Base-by-base conservation (phyloP, 169 alveolate species). In the Babesia ovata region DNA sequence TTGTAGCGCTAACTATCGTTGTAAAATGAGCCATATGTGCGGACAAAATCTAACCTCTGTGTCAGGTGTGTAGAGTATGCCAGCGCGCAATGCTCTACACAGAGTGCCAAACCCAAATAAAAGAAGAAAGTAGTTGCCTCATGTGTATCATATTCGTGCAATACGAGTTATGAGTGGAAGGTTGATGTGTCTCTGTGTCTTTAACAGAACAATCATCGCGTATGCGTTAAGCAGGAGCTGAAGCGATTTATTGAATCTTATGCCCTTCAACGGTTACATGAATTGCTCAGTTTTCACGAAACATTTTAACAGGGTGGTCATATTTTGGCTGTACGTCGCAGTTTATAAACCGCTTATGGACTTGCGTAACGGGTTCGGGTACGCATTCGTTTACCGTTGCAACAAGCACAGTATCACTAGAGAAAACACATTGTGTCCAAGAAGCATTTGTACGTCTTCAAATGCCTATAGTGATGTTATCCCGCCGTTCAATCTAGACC, bases 401-500 rank as follows among this genome's bases (percentile, higher is more conserved):
- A 57, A n/a, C 19, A n/a, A n/a, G 16, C 21, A 24, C 28, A 6
- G 65, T 10, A 7, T 24, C 2, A 9, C 14, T n/a, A 26, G 14
- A 4, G 46, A n/a, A 24, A 9, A 0, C 42, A 11, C 22, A 26
- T 16, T 28, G 14, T 11, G 3, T 10, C 21, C 46, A 17, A 24
- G 33, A 24, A 1, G 14, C 21, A n/a, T 1, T 22, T 22, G 65
- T 10, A 22, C 2, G 8, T 4, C 65, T n/a, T 28, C 33, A 10
- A 73, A 65, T 48, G 85, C 28, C 28, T 63, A 17, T 29, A 84
- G 75, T 17, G 11, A 21, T 4, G 79, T 63, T 19, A 79, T 82
- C 0, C 89, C 89, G n/a, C 82, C 66, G 16, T 82, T 42, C 28
- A 54, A 82, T 54, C 50, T 14, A 26, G 74, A 71, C 39, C 71